A percentile compares a stretch with the other conserved stretches of the same genome.
These are phyloP conservation scores for Candida railenensis DNA, from an alignment of 805 yeast species.

Conservation along the genomic window DNA sequence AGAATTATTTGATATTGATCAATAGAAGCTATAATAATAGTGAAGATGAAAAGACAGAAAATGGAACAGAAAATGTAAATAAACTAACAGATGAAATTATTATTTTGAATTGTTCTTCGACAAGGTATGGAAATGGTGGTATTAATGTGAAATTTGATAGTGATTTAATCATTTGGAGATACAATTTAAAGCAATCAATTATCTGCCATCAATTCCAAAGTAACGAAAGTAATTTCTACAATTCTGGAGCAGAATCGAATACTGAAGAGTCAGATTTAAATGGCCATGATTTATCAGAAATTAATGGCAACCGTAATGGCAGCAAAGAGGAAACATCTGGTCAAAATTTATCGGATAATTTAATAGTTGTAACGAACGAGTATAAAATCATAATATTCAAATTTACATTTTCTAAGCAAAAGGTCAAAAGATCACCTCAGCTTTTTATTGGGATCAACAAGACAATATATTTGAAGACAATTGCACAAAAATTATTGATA, in stretches of 20 bases:
- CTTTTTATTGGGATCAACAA: constrained; percentile 27
- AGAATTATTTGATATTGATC: constrained; percentile 31
- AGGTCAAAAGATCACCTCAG: constrained; percentile 15
- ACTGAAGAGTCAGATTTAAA: neutral
- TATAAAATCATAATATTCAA: constrained; percentile 27
- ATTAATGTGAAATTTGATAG: constrained; percentile 31
- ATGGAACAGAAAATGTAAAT: neutral
- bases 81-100: constrained; percentile 31
- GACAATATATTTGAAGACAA: constrained; percentile 35
- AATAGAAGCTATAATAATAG: constrained; percentile 22
- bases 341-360: constrained; percentile 3
- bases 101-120: constrained; percentile 27
- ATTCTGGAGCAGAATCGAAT: neutral
- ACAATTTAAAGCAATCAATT: constrained; percentile 21
- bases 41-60: constrained; percentile 8
- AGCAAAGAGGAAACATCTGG: neutral
- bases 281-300: neutral
- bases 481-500: constrained; percentile 25
- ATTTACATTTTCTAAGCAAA: constrained; percentile 3
- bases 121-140: constrained; percentile 34
- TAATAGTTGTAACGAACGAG: constrained; percentile 31
- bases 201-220: neutral
- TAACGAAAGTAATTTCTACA: neutral
- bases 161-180: constrained; percentile 40
- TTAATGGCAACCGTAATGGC: neutral